Conservation (phyloP, 495 filamentous ascomycete species). For the Aspergillus homomorphus region DNA sequence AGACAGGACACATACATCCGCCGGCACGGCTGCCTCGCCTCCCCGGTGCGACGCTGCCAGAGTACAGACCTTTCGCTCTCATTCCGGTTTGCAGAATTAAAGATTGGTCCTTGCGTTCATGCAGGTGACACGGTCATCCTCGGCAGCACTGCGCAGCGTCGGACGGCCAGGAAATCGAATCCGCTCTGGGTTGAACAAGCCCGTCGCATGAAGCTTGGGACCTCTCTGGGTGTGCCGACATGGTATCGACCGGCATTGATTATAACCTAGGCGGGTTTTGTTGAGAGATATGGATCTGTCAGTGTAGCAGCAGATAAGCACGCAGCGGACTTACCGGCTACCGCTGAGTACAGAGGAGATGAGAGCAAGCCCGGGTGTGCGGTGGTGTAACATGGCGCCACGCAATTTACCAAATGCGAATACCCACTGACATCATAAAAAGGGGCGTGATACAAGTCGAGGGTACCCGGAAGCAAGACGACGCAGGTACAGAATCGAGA, state of each 20-base stretch:
- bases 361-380: background rate
- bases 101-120: slow-evolving; percentile 13
- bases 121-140: slow-evolving; percentile 12
- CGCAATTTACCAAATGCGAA: background rate
- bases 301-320: background rate
- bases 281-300: background rate
- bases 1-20: slow-evolving; percentile 9
- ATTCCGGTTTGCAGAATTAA: slow-evolving; percentile 11
- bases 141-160: slow-evolving; percentile 3
- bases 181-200: background rate
- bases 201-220: background rate
- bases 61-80: background rate
- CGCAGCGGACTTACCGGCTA: background rate
- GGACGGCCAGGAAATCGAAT: slow-evolving; percentile 1
- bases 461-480: background rate
- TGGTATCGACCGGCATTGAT: no score
- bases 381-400: slow-evolving; percentile 1
- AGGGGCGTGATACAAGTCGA: background rate
- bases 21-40: slow-evolving; percentile 8
- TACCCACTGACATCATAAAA: background rate
- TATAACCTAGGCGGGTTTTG: background rate
- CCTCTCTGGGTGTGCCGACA: background rate
- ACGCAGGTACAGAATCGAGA: background rate
- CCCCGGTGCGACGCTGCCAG: slow-evolving; percentile 6
- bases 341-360: background rate